phyloP scores from a whole-genome alignment of 257 asterid species.

The Lavandula angustifolia region DNA sequence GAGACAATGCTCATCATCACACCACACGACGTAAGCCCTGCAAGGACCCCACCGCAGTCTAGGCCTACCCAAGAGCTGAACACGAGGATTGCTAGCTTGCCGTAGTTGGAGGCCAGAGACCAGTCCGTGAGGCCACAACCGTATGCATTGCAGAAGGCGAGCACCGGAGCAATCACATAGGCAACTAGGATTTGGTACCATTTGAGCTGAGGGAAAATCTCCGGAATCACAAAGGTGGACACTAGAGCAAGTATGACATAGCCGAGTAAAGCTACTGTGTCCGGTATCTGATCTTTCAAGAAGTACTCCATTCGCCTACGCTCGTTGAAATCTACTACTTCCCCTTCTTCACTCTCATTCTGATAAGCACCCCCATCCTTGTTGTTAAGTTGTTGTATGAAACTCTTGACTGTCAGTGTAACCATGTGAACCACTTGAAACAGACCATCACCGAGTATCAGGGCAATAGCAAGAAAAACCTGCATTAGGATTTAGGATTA shows the following conservation, averaged over 20 bases:
- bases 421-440: constrained; percentile 62
- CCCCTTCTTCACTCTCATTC: neutral
- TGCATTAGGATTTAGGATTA: neutral
- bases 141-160: constrained; percentile 75
- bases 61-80: constrained; percentile 68
- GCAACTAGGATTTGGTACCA: constrained; percentile 59
- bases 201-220: constrained; percentile 49
- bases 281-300: constrained; percentile 57
- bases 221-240: constrained; percentile 41
- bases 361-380: neutral
- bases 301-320: constrained; percentile 43
- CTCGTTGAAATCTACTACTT: constrained; percentile 34
- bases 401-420: constrained; percentile 31
- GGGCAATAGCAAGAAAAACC: constrained; percentile 70
- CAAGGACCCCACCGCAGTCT: constrained; percentile 57
- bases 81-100: constrained; percentile 59
- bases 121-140: constrained; percentile 77
- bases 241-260: constrained; percentile 42
- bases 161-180: constrained; percentile 49
- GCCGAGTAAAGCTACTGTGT: constrained; percentile 41
- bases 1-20: constrained; percentile 74
- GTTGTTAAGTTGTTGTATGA: neutral
- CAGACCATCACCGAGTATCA: constrained; percentile 82
- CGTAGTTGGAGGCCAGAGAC: constrained; percentile 75
- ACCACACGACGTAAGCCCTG: constrained; percentile 72